These are phyloP conservation scores for Colletotrichum tofieldiae DNA, from an alignment of 2,329 filamentous ascomycete genomes.

Conservation along the genomic window DNA sequence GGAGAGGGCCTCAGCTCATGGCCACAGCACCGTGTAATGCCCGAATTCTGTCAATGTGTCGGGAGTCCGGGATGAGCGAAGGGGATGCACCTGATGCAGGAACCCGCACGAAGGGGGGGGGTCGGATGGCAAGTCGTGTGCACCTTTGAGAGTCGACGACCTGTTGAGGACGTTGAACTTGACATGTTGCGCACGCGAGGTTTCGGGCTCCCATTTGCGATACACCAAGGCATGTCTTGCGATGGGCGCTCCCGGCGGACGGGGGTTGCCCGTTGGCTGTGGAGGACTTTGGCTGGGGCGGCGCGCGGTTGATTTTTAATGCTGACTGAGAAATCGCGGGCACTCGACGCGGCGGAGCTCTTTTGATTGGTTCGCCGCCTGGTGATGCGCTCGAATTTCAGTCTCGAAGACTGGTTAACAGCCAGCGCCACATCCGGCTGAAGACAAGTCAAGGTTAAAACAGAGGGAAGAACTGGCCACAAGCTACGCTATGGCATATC, in stretches of 20 bases:
- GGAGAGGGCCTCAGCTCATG: not conserved
- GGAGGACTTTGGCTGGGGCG: not conserved
- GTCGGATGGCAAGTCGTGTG: slow-evolving; percentile 9
- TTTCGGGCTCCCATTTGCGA: not conserved
- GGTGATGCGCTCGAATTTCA: not conserved
- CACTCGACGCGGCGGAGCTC: not conserved
- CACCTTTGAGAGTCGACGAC: not conserved
- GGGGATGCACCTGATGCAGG: slow-evolving; percentile 25
- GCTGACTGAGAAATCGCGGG: slow-evolving; percentile 25
- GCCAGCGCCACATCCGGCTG: no score
- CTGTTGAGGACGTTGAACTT: not conserved
- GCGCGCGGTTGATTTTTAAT: slow-evolving; percentile 34
- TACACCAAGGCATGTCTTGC: not conserved
- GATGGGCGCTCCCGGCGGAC: no score
- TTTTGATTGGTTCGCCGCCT: not conserved
- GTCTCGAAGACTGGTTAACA: no score
- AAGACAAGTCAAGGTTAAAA: no score
- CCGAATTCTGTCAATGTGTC: not conserved
- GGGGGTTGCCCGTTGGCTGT: not conserved
- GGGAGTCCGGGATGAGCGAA: slow-evolving; percentile 23
- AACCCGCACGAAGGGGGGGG: slow-evolving; percentile 22
- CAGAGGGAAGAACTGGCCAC: no score
- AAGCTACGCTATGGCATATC: no score
- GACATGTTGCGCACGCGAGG: slow-evolving; percentile 2
- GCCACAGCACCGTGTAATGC: not conserved